Evolutionary conservation across 768 basidiomycete genomes (phyloP), one percentile per base, ranked within the genome.

Genomic region (Multifurca ochricompacta): DNA sequence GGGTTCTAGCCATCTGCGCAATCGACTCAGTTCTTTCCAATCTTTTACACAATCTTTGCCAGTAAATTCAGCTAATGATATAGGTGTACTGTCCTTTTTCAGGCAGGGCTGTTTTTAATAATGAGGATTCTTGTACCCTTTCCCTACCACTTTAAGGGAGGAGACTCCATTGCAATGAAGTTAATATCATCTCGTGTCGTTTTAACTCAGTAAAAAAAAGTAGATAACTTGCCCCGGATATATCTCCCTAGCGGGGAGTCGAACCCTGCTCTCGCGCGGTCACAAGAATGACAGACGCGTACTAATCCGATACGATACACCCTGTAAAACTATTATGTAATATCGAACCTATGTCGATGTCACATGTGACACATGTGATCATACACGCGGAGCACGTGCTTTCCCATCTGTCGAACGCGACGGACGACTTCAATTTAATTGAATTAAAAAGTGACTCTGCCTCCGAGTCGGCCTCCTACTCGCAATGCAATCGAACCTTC

Each of bases 181-280:
- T n/a, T n/a, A n/a, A n/a, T n/a, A n/a, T n/a, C n/a, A n/a, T n/a
- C n/a, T n/a, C n/a, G n/a, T n/a, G n/a, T n/a, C n/a, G n/a, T n/a
- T n/a, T 46, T 46, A 21, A 46, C 19, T 19, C 32, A 19, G 11
- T 45, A 18, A 45, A 34, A 6, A n/a, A 45, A 32, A n/a, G n/a
- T 13, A 32, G 32, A 45, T 42, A 28, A 30, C 18, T 10, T 19
- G n/a, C 23, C 10, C 11, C 30, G 3, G 19, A 9, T 14, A 25
- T 19, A 40, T 14, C 61, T 62, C 61, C 59, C 66, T 66, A 66
- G 63, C 66, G 62, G 66, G 66, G 66, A 67, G 55, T 67, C 66
- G 66, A 67, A 67, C 66, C 66, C 66, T 63, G 66, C 66, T 67
- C 51, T 67, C 66, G 66, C 66, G 66, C 53, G 59, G 18, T 18